Evolutionary conservation across 2,329 filamentous ascomycete genomes (phyloP).

Genomic region (Apiospora sp.): DNA sequence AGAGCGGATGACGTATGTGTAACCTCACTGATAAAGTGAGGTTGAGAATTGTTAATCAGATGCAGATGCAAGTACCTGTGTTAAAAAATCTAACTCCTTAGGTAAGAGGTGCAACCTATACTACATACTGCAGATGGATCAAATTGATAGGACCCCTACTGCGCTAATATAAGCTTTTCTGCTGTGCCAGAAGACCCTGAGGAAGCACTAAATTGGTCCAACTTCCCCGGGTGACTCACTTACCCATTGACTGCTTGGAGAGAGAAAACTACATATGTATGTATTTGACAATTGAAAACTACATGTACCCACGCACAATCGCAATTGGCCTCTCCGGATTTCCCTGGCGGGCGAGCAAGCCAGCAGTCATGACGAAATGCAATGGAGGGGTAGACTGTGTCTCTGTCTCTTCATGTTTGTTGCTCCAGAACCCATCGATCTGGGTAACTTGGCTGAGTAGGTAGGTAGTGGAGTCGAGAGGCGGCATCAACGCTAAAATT

Average conservation of each 20-base stretch:
- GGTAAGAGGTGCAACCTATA: neutral
- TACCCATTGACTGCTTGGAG: neutral
- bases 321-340: neutral
- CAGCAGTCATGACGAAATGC: neutral
- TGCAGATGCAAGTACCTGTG: neutral
- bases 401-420: neutral
- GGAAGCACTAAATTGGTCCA: neutral
- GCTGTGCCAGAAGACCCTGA: neutral
- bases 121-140: neutral
- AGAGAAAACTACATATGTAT: neutral
- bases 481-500: neutral
- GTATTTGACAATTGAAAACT: no score
- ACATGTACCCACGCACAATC: neutral
- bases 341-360: neutral
- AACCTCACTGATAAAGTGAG: neutral
- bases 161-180: slow-evolving; percentile 6
- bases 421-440: neutral
- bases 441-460: neutral
- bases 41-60: neutral
- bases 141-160: neutral
- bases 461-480: neutral
- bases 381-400: neutral
- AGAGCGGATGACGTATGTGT: neutral
- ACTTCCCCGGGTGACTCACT: slow-evolving; percentile 1
- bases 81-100: neutral